Evolutionary conservation across 306 rosid species (phyloP).

Genomic region (Prinsepia uniflora): DNA sequence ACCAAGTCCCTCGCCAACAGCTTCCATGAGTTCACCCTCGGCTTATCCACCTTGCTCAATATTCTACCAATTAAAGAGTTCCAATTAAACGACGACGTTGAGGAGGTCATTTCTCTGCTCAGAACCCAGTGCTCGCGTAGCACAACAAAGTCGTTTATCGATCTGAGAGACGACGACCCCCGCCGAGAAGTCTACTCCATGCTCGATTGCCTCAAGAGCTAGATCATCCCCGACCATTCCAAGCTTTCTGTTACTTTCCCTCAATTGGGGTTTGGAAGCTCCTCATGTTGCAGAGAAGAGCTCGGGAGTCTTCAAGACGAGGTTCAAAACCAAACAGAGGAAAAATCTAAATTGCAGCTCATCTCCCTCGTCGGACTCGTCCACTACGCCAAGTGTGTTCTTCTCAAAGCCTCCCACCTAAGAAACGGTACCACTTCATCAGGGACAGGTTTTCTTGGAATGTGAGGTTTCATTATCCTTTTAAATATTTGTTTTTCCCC

Average conservation of each 20-base stretch:
- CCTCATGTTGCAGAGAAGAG: conserved; percentile 68
- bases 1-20: conserved; percentile 40
- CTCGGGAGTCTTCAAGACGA: conserved; percentile 68
- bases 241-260: conserved; percentile 43
- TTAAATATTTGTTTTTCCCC: no score
- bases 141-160: conserved; percentile 21
- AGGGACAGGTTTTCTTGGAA: no score
- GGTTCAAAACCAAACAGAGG: conserved; percentile 55
- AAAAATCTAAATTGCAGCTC: conserved; percentile 54
- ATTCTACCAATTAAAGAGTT: conserved; percentile 59
- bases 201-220: conserved; percentile 58
- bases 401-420: conserved; percentile 70
- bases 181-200: conserved; percentile 38
- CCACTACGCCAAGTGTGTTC: conserved; percentile 75
- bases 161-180: conserved; percentile 40
- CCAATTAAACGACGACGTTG: conserved; percentile 55
- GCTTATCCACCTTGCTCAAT: conserved; percentile 64
- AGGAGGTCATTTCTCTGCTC: conserved; percentile 50
- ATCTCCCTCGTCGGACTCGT: conserved; percentile 71
- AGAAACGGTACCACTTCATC: no score
- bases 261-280: conserved; percentile 46
- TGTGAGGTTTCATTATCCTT: no score
- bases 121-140: conserved; percentile 54
- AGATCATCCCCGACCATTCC: conserved; percentile 55
- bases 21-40: conserved; percentile 62